phyloP scores from a whole-genome alignment of 163 green algal genomes.

The Chlorella variabilis region DNA sequence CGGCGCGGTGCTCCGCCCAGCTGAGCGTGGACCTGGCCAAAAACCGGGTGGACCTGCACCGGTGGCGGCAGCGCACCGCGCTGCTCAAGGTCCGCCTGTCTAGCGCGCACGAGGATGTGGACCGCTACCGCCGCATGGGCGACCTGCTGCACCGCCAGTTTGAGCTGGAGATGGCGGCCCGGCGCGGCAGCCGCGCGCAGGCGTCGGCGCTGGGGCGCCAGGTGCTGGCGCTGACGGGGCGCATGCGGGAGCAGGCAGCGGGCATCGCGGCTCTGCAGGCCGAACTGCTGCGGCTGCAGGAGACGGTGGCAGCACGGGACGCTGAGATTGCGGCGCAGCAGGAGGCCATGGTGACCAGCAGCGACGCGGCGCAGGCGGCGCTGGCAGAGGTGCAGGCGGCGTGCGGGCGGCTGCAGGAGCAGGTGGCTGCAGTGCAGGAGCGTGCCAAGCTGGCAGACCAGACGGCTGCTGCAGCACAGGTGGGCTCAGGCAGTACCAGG shows the following conservation, averaged over 20 bases:
- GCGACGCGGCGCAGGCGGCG: not conserved
- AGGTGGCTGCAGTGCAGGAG: conserved; percentile 22
- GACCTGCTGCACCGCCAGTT: conserved; percentile 5
- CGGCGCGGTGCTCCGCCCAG: not conserved
- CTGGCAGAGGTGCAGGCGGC: conserved; percentile 17
- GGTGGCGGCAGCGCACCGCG: conserved; percentile 41
- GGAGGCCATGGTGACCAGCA: conserved; percentile 14
- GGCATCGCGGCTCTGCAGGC: not conserved
- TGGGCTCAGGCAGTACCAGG: too few species aligned
- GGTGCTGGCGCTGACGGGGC: not conserved
- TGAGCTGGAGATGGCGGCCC: conserved; percentile 20
- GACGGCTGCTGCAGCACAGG: conserved; percentile 2
- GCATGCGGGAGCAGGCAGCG: not conserved
- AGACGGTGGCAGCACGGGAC: not conserved
- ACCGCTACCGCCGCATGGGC: conserved; percentile 24
- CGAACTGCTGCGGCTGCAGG: not conserved
- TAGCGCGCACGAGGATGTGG: conserved; percentile 33
- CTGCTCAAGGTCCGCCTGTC: conserved; percentile 45
- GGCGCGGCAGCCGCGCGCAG: not conserved
- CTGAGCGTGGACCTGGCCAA: conserved; percentile 28
- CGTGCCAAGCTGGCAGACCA: conserved; percentile 18
- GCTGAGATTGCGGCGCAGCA: not conserved
- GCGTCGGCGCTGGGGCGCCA: not conserved
- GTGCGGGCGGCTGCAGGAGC: conserved; percentile 21
- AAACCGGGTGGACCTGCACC: conserved; percentile 38